Evolutionary conservation across 306 rosid species (phyloP).

Genomic region (Rosa chinensis): DNA sequence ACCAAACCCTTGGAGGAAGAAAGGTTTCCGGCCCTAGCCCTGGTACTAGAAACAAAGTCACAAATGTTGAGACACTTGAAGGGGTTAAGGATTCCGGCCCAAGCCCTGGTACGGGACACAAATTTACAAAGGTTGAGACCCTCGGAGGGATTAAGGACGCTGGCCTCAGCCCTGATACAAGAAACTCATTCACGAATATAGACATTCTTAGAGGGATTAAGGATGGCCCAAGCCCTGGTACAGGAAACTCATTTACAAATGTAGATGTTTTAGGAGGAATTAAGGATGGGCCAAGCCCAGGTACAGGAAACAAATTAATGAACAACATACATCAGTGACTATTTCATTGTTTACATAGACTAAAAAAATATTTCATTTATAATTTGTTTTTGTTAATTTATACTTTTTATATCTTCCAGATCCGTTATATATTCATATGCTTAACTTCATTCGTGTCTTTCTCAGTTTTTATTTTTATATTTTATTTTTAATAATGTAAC

Average conservation of each 20-base stretch:
- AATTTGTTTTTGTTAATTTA: too few relatives aligned
- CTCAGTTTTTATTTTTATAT: too few relatives aligned
- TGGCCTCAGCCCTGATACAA: background rate
- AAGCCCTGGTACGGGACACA: constrained; percentile 20
- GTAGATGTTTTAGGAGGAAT: constrained; percentile 17
- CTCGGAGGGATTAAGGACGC: constrained; percentile 21
- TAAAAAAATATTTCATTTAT: too few relatives aligned
- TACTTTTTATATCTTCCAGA: too few relatives aligned
- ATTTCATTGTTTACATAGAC: background rate
- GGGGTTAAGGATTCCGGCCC: constrained; percentile 35
- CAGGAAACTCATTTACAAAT: constrained; percentile 22
- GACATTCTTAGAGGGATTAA: background rate
- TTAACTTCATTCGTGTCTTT: too few relatives aligned
- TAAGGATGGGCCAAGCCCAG: background rate
- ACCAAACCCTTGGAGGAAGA: constrained; percentile 29
- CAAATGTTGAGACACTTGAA: background rate
- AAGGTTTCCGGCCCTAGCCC: constrained; percentile 45
- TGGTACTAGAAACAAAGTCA: constrained; percentile 24
- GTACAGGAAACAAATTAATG: background rate
- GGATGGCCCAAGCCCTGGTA: constrained; percentile 29
- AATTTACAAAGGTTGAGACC: constrained; percentile 5
- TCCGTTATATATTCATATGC: too few relatives aligned
- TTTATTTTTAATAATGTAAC: too few relatives aligned
- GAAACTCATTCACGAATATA: background rate
- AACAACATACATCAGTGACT: background rate